phyloP scores from a whole-genome alignment of 1,284 basidiomycete species.

The Anthracocystis setariae region DNA sequence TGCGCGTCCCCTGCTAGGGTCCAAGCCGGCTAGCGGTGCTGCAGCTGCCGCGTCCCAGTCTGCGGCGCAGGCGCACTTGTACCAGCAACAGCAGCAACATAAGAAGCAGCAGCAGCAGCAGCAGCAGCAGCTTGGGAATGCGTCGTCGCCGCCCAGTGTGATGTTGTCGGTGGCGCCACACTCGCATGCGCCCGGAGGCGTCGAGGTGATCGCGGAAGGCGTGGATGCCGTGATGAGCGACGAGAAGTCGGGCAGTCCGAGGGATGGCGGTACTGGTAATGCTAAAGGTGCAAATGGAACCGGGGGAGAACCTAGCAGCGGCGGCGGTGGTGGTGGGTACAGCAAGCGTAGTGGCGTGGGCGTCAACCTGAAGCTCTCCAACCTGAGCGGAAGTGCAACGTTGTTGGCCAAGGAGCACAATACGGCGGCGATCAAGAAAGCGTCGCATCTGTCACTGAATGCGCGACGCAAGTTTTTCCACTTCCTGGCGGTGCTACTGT shows the following conservation, averaged over 20 bases:
- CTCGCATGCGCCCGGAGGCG: constrained; percentile 39
- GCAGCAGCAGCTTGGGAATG: constrained; percentile 19
- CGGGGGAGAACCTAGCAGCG: too few relatives aligned
- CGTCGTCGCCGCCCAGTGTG: constrained; percentile 10
- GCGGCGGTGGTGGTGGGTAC: constrained; percentile 2
- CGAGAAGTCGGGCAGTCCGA: constrained; percentile 8
- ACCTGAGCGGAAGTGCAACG: constrained; percentile 33
- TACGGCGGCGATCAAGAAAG: constrained; percentile 48
- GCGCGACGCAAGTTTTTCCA: constrained; percentile 98
- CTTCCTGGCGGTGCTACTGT: constrained; percentile 92
- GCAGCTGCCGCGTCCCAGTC: constrained; percentile 16
- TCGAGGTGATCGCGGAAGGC: constrained; percentile 16
- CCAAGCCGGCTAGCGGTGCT: constrained; percentile 11
- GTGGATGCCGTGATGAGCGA: constrained; percentile 2
- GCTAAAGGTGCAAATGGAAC: not conserved
- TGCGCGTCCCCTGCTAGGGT: constrained; percentile 25
- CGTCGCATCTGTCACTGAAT: constrained; percentile 77
- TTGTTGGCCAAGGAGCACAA: constrained; percentile 43
- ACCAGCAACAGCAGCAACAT: constrained; percentile 40
- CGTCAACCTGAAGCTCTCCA: constrained; percentile 32
- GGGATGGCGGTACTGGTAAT: not conserved
- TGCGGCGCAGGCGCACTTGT: constrained; percentile 17
- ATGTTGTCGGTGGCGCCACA: constrained; percentile 18
- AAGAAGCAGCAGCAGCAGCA: constrained; percentile 39
- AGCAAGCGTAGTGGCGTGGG: constrained; percentile 26